A percentile compares a stretch with the other conserved stretches of the same genome.
phyloP scores from a whole-genome alignment of 768 basidiomycete genomes.

The Phylloporus sp. region DNA sequence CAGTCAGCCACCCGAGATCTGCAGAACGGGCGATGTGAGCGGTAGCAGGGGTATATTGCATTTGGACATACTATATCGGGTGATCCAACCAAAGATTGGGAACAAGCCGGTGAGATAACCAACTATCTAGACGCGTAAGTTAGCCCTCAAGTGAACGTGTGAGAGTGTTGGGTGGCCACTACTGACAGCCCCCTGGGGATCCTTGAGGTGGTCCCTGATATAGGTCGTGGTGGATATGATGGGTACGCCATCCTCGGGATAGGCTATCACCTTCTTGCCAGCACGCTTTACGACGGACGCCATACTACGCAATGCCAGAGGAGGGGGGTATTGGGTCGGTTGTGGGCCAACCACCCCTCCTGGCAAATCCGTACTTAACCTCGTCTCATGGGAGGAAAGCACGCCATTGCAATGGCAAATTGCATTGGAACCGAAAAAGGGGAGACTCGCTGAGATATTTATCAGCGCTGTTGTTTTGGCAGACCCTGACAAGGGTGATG shows the following conservation, averaged over 20 bases:
- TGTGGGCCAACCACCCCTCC: background rate
- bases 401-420: conserved; percentile 14
- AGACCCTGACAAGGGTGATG: too few relatives aligned
- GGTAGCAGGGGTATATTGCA: background rate
- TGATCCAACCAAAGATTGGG: conserved; percentile 82
- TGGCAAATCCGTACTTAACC: background rate
- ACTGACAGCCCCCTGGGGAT: conserved; percentile 53
- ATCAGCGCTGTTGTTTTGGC: too few relatives aligned
- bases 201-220: conserved; percentile 34
- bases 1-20: conserved; percentile 79
- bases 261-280: conserved; percentile 55
- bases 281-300: conserved; percentile 39
- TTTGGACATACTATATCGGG: conserved; percentile 69
- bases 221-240: conserved; percentile 59
- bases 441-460: too few relatives aligned
- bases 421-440: conserved; percentile 3
- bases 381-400: conserved; percentile 19
- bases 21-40: background rate
- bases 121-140: conserved; percentile 39
- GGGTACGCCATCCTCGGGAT: conserved; percentile 58
- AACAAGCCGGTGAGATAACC: conserved; percentile 73
- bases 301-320: conserved; percentile 25
- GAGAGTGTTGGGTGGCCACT: conserved; percentile 2
- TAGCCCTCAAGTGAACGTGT: background rate
- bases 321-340: background rate